Percentiles rank a stretch among this genome's conserved stretches.
phyloP scores from a whole-genome alignment of 495 filamentous ascomycete genomes.

The Coniosporium apollinis region DNA sequence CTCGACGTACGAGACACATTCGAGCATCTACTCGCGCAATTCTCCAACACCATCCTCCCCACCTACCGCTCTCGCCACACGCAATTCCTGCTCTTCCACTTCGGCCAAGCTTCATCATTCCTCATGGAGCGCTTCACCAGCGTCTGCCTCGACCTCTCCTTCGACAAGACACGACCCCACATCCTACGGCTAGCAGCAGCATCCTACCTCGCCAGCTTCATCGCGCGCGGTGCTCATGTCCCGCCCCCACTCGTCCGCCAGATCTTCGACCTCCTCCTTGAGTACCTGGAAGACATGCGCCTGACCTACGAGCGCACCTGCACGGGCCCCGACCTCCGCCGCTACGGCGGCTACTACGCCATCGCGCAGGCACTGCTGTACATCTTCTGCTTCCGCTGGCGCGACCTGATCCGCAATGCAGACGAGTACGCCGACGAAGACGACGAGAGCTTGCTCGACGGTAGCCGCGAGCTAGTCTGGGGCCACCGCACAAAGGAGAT shows the following conservation, averaged over 20 bases:
- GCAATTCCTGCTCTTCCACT: slow-evolving; percentile 88
- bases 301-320: slow-evolving; percentile 45
- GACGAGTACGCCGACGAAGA: slow-evolving; percentile 34
- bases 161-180: slow-evolving; percentile 42
- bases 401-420: slow-evolving; percentile 51
- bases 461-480: slow-evolving; percentile 55
- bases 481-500: slow-evolving; percentile 51
- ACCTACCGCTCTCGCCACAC: slow-evolving; percentile 75
- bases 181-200: slow-evolving; percentile 66
- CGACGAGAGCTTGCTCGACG: slow-evolving; percentile 33
- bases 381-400: slow-evolving; percentile 98
- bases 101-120: slow-evolving; percentile 55
- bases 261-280: slow-evolving; percentile 58
- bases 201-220: slow-evolving; percentile 87
- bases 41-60: slow-evolving; percentile 69
- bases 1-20: slow-evolving; percentile 35
- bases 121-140: slow-evolving; percentile 67
- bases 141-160: slow-evolving; percentile 55
- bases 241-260: slow-evolving; percentile 54
- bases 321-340: slow-evolving; percentile 66
- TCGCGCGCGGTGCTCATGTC: slow-evolving; percentile 71
- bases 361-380: slow-evolving; percentile 77
- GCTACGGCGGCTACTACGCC: slow-evolving; percentile 73
- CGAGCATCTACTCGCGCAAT: slow-evolving; percentile 63
- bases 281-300: slow-evolving; percentile 53